These are phyloP conservation scores for Gloeopeniophorella convolvens DNA, from an alignment of 768 basidiomycete species.

Conservation along the genomic window DNA sequence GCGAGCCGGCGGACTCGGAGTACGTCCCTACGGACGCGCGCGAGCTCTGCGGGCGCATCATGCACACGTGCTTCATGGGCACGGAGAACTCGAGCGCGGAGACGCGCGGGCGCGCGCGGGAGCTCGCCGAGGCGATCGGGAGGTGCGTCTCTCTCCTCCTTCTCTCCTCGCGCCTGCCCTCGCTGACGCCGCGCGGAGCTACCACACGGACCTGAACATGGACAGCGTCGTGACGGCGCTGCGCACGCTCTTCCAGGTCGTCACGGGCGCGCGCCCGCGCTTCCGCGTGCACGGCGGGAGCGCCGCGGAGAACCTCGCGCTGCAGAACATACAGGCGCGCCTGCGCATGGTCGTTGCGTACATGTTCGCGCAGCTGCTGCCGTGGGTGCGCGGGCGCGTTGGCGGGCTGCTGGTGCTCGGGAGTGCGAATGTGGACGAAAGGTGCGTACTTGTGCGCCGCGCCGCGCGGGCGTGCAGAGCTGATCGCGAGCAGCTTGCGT, in stretches of 20 bases:
- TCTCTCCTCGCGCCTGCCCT: not conserved
- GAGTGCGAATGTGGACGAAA: constrained; percentile 97
- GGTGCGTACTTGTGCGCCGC: constrained; percentile 36
- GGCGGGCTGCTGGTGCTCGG: constrained; percentile 95
- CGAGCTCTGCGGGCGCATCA: constrained; percentile 81
- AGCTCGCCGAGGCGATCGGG: constrained; percentile 82
- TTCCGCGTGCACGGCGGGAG: constrained; percentile 87
- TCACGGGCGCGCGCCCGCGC: constrained; percentile 65
- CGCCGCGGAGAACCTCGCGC: constrained; percentile 83
- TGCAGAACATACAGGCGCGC: constrained; percentile 97
- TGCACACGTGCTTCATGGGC: constrained; percentile 99
- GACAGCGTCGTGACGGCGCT: constrained; percentile 84
- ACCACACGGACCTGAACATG: constrained; percentile 96
- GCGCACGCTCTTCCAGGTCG: constrained; percentile 71
- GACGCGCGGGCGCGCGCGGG: constrained; percentile 80
- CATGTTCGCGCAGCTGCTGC: constrained; percentile 90
- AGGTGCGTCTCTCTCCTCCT: constrained; percentile 45
- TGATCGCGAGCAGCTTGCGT: constrained; percentile 52
- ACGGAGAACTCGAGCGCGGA: constrained; percentile 92
- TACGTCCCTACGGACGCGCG: constrained; percentile 84
- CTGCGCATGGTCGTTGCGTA: constrained; percentile 93
- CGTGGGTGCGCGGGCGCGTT: constrained; percentile 77
- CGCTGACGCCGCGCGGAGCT: constrained; percentile 40
- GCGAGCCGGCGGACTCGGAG: constrained; percentile 71
- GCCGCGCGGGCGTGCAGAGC: not conserved